Base-by-base conservation (phyloP, 257 asterid genomes). In the Osmanthus fragrans region DNA sequence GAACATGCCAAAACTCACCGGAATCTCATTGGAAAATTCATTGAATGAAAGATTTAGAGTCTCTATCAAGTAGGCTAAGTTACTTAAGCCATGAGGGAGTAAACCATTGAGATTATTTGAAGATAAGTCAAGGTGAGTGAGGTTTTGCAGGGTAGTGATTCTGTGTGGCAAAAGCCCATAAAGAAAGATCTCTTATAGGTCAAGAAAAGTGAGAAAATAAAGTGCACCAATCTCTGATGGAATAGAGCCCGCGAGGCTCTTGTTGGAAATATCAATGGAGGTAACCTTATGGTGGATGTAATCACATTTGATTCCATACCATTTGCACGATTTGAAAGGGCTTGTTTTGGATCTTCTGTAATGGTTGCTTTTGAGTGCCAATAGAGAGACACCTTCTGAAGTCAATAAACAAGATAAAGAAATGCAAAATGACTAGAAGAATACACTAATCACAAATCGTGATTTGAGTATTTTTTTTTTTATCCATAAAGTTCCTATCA, bases 211-310 rank as follows among this genome's bases (percentile, higher is more conserved):
- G 33, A 91, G 92, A 51, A 81, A 84, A 2, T 94, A 79, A 40
- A 93, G 96, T 3, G 96, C 90, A 4, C 97, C 98, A 33, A 95
- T 88, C 77, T 88, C 97, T 0, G 99, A 95, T 0, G 98, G 98
- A 60, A 93, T 87, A 89, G 91, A 95, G 77, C n/a, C 99, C 0
- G 90, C 80, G 29, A 95, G n/a, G 76, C 87, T 87, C 82, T 87
- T 87, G 83, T 73, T 73, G 15, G 96, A 58, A 67, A 95, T 96
- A 0, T 93, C 81, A 77, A 95, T 72, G 84, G 96, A 76, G 82
- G 70, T 77, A 71, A 93, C 99, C 60, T 77, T 85, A 13, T 64
- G 71, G 63, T 81, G 83, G 81, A 75, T 19, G 37, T 3, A 85
- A 74, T 91, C 95, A 75, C 99, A 95, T 79, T 86, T 78, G 82